These are phyloP conservation scores for Vanilla planifolia DNA, from an alignment of 106 monocot species.

Conservation along the genomic window DNA sequence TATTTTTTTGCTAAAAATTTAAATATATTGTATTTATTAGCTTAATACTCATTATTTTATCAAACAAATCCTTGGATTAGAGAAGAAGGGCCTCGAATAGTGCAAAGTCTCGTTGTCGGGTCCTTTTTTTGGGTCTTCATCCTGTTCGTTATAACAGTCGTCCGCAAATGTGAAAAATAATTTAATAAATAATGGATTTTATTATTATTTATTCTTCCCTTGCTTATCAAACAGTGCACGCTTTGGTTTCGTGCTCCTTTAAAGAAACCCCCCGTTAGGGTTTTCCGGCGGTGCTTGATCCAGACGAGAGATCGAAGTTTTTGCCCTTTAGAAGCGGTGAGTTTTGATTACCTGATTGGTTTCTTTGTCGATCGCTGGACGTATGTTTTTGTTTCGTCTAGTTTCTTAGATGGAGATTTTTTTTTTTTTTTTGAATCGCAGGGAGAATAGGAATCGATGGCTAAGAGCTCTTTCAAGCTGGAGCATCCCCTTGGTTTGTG, in stretches of 20 bases:
- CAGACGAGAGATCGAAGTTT: not conserved
- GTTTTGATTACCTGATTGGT: not conserved
- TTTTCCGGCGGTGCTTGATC: not conserved
- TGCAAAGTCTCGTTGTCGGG: too few relatives aligned
- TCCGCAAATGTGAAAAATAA: too few relatives aligned
- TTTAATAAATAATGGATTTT: too few relatives aligned
- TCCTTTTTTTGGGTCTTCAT: too few relatives aligned
- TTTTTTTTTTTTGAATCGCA: not conserved
- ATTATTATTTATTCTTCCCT: too few relatives aligned
- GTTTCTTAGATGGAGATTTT: not conserved
- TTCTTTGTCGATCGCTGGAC: slow-evolving; percentile 3
- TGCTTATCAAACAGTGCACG: too few relatives aligned
- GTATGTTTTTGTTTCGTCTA: not conserved
- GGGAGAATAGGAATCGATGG: slow-evolving; percentile 15
- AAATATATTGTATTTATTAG: too few relatives aligned
- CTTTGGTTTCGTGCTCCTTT: not conserved
- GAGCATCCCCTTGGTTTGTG: slow-evolving; percentile 27
- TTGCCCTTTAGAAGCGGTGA: not conserved
- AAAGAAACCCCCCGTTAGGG: not conserved
- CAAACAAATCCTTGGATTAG: too few relatives aligned
- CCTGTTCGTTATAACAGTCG: too few relatives aligned
- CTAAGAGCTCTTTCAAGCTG: slow-evolving; percentile 12
- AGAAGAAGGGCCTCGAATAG: too few relatives aligned
- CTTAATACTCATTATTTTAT: too few relatives aligned
- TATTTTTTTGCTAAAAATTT: too few relatives aligned